Conservation (phyloP, 495 filamentous ascomycete genomes). For the Barbatosphaeria neglecta region DNA sequence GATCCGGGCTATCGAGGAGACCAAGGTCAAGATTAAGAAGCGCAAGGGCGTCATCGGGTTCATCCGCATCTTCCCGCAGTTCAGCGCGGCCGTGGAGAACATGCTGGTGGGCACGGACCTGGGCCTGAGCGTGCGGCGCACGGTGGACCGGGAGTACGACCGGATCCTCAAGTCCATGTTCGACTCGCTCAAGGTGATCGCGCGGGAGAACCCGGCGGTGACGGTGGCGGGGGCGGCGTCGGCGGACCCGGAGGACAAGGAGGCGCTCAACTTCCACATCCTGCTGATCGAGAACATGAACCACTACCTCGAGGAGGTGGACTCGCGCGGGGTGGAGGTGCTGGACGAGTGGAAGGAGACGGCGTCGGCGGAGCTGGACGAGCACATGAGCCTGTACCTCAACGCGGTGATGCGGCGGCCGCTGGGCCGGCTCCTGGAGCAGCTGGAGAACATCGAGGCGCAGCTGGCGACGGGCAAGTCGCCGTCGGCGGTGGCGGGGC, state of each 20-base stretch:
- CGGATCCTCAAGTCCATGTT: constrained; percentile 94
- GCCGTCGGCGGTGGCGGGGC: constrained; percentile 45
- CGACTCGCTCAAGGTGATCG: constrained; percentile 89
- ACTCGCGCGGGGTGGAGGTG: constrained; percentile 58
- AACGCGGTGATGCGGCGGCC: constrained; percentile 80
- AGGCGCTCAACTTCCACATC: constrained; percentile 91
- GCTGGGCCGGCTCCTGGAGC: constrained; percentile 80
- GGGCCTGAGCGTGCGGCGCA: constrained; percentile 53
- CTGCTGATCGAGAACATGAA: constrained; percentile 98
- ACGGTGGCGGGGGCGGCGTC: constrained; percentile 21
- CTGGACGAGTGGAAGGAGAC: constrained; percentile 70
- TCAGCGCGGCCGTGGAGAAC: constrained; percentile 67
- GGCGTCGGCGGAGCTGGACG: constrained; percentile 66
- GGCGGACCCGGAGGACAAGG: constrained; percentile 81
- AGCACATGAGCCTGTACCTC: constrained; percentile 80
- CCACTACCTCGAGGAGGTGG: constrained; percentile 85
- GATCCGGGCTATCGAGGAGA: constrained; percentile 89
- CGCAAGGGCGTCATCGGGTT: constrained; percentile 91
- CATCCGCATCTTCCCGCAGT: constrained; percentile 83
- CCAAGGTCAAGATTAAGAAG: constrained; percentile 98
- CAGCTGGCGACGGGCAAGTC: constrained; percentile 43
- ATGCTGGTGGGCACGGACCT: constrained; percentile 53
- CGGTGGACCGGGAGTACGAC: constrained; percentile 76
- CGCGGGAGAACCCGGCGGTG: constrained; percentile 73
- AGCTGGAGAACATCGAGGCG: constrained; percentile 70